Evolutionary conservation across 2,329 filamentous ascomycete species (phyloP), one percentile per base, ranked within the genome.

Genomic region (Microsporum canis): DNA sequence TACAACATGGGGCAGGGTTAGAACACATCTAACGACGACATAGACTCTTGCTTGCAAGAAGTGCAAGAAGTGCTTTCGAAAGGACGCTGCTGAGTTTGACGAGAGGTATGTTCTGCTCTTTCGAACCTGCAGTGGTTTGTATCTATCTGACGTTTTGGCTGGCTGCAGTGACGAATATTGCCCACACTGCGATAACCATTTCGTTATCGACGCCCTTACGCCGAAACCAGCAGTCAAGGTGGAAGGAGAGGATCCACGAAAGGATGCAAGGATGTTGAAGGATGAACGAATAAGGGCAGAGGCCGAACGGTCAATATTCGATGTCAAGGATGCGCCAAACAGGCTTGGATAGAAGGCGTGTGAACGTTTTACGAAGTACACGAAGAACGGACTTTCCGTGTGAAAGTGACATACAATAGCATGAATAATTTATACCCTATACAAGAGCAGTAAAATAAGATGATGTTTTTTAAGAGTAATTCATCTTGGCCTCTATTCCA

Each of bases 161-260:
- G 17, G 39, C 5, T 59, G 33, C 57, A 84, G 89, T 72, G 94
- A 99, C 78, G 95, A 99, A 75, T 99, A 95, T 81, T 99, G 94
- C 79, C 95, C 94, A 27, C 89, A 96, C 78, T 99, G 94, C 79
- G 94, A 99, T 73, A 99, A 99, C 78, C 95, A 99, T 76, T 99
- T 91, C 71, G 88, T 99, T 43, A 80, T 99, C 65, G 91, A 97
- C 3, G 95, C 94, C 58, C 76, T 88, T 67, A 89, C 87, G 3
- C 89, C 94, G 27, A 88, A 95, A 76, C 83, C 91, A 7, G 83
- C 88, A 39, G 77, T 99, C 58, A 84, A 91, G 66, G 83, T 99
- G 58, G 94, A 99, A 78, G 89, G 92, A 63, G 92, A 95, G 65
- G 95, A 99, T 76, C 86, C 86, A 2, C 82, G 94, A 63, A 82